Evolutionary conservation across 1,139 yeast genomes (phyloP), one percentile per base, ranked within the genome.

Genomic region (Lodderomyces parapsilosis): DNA sequence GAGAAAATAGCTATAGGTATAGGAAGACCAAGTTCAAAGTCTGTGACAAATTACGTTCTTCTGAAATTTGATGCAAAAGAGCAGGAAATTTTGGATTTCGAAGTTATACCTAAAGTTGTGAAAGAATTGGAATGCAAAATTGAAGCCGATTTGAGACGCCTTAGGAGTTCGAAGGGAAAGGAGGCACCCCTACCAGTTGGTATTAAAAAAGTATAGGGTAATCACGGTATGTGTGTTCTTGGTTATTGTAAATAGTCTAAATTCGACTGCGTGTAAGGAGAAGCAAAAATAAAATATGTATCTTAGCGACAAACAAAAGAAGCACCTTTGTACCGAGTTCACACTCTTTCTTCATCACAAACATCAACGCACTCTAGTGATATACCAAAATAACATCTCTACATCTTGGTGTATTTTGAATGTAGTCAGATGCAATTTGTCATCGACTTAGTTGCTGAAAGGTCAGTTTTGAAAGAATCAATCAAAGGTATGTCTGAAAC

Each of bases 1-100:
- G 69, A 75, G 10, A 75, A 83, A 46, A 57, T 88, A 6, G 78
- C 84, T 11, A 66, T 89, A 8, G 96, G 96, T 0, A 83, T 89
- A 18, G 95, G 87, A 2, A 69, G 86, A 42, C 86, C 91, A 0
- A 66, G 68, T 32, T 63, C 73, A 0, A 55, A 57, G 1, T 65
- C 59, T 5, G 86, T 86, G 1, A 74, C 84, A 0, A 70, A 76
- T 17, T 83, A 81, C 55, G 96, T 89, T 2, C 63, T 88, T 33
- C 59, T 74, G 14, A 68, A 64, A 49, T 78, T 78, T 58, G 63
- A 60, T 18, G 56, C 52, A 0, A 56, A 62, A 1, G 82, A 77
- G 48, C 39, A 57, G 25, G 65, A 64, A 6, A 49, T 52, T 0
- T 45, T 77, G 3, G 62, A 65, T 34, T 57, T 49, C 15, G 62